Conservation (phyloP, 2,329 filamentous ascomycete genomes). For the Exophiala viscosa region DNA sequence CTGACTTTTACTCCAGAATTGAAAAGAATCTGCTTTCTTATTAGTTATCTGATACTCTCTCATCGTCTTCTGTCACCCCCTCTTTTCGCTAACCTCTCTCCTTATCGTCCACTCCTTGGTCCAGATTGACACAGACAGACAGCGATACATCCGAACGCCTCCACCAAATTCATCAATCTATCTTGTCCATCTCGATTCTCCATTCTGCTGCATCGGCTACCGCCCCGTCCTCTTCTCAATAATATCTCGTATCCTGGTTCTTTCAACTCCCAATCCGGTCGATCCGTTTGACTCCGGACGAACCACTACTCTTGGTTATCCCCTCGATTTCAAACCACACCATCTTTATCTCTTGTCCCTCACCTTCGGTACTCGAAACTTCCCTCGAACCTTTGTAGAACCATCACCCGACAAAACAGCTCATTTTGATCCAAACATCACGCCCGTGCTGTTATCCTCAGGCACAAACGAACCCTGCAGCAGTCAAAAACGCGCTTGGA, state of each 20-base stretch:
- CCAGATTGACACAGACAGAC: background rate
- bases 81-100: background rate
- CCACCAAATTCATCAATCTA: background rate
- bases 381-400: background rate
- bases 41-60: background rate
- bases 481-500: background rate
- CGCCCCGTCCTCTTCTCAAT: background rate
- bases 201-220: background rate
- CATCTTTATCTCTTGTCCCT: background rate
- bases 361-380: background rate
- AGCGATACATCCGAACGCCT: background rate
- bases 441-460: background rate
- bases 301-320: background rate
- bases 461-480: background rate
- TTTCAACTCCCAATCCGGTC: background rate
- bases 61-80: background rate
- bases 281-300: conserved; percentile 1
- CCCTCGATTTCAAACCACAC: conserved; percentile 1
- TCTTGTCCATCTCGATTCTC: background rate
- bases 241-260: background rate
- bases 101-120: background rate
- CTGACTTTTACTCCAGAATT: background rate
- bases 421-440: background rate
- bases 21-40: background rate
- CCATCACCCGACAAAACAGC: background rate